Percentiles rank a stretch among this genome's conserved stretches.
These are phyloP conservation scores for Candida glucosophila DNA, from an alignment of 1,139 yeast species.

Conservation along the genomic window DNA sequence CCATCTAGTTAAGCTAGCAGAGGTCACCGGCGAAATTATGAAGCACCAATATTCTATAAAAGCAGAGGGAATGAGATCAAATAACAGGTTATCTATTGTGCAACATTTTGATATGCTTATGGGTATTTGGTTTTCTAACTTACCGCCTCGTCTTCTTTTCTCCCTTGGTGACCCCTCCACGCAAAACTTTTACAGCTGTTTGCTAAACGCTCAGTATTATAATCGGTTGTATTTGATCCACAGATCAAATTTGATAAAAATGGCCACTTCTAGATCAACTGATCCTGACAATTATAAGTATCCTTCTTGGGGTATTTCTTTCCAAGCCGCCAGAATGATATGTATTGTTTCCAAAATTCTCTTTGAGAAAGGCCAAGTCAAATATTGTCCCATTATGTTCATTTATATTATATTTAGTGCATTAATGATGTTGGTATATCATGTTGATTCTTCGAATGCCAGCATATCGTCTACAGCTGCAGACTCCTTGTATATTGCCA, in stretches of 20 bases:
- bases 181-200: conserved; percentile 50
- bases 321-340: conserved; percentile 79
- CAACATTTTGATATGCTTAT: conserved; percentile 72
- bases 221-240: conserved; percentile 65
- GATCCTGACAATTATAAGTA: conserved; percentile 46
- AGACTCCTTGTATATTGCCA: conserved; percentile 45
- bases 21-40: conserved; percentile 64
- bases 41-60: conserved; percentile 67
- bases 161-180: conserved; percentile 46
- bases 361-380: conserved; percentile 42
- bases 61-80: conserved; percentile 45
- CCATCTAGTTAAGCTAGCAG: conserved; percentile 60
- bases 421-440: conserved; percentile 65
- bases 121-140: conserved; percentile 69
- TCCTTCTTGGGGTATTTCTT: conserved; percentile 80
- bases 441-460: conserved; percentile 52
- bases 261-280: conserved; percentile 35
- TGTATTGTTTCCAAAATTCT: conserved; percentile 57
- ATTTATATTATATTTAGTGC: conserved; percentile 62
- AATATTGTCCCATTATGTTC: conserved; percentile 47
- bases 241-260: conserved; percentile 55
- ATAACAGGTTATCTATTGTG: conserved; percentile 46
- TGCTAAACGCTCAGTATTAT: conserved; percentile 66
- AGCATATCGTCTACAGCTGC: conserved; percentile 54
- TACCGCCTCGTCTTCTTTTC: conserved; percentile 60